Evolutionary conservation across 495 filamentous ascomycete genomes (phyloP), one percentile per base, ranked within the genome.

Genomic region (Zalerion maritima): DNA sequence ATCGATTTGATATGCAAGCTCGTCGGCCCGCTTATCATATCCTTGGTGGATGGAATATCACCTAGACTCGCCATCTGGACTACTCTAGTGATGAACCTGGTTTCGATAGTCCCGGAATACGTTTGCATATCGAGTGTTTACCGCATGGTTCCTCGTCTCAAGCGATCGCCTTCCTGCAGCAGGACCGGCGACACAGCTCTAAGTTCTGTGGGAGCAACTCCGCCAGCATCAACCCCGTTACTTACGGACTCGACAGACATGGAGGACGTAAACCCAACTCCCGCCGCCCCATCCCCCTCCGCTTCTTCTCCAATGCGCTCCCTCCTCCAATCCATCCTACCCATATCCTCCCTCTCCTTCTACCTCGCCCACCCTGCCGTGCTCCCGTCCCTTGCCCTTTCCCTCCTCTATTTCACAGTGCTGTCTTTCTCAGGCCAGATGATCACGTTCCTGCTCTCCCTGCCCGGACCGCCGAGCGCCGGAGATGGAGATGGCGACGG

Each of bases 1-100:
- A 80, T 83, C 29, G 78, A 83, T 41, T 56, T 83, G 8, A 49
- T 72, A 22, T 82, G 78, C 57, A 83, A 83, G 43, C 62, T 82
- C 5, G 24, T 73, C 5, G 75, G 66, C 0, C 78, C 78, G 0
- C 44, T 78, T 0, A 46, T 62, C 13, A 67, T 78, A 14, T 65
- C 73, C 3, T 25, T 62, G 6, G 32, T 67, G 9, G 54, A 51
- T 18, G 34, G 22, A 3, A 17, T 25, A 1, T 66, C 62, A 0
- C 41, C 46, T 2, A 24, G 21, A 10, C 26, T 49, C 5, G 61
- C 62, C 6, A 50, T 67, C 12, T 24, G 28, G 2, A 29, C 33
- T 11, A 60, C 41, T 1, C 32, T 64, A 0, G 50, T 12, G 2
- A 47, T 60, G 50, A 69, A 52, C 21, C 2, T 46, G 0, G 29